phyloP scores from a whole-genome alignment of 371 early-diverging fungal species.

The Catenaria anguillulae region DNA sequence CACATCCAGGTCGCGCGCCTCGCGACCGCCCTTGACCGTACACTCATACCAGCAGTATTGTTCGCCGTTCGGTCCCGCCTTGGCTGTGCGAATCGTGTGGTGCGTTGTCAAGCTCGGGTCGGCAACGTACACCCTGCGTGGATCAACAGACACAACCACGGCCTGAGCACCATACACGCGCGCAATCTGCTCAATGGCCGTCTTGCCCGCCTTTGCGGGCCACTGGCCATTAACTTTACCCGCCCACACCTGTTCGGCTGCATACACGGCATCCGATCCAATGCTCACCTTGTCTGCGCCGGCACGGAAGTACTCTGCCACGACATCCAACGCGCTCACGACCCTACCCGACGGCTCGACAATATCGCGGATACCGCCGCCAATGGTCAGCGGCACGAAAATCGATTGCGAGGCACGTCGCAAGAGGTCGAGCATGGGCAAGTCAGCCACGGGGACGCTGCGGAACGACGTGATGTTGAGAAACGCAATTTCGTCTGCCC shows the following conservation, averaged over 20 bases:
- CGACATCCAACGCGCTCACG: conserved; percentile 68
- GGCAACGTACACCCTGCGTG: conserved; percentile 78
- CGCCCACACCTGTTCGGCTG: conserved; percentile 61
- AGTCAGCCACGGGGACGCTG: conserved; percentile 70
- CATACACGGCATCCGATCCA: conserved; percentile 94
- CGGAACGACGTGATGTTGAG: conserved; percentile 95
- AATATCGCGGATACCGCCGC: conserved; percentile 91
- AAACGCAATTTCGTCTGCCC: conserved; percentile 96
- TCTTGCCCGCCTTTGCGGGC: conserved; percentile 13
- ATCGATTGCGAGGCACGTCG: conserved; percentile 69
- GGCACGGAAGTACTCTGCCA: conserved; percentile 91
- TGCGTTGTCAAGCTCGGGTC: conserved; percentile 61
- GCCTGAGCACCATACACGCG: conserved; percentile 86
- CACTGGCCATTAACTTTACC: no score
- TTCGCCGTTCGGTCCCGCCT: conserved; percentile 80
- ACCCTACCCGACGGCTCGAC: conserved; percentile 59
- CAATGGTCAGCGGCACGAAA: conserved; percentile 95
- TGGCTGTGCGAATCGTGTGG: conserved; percentile 47
- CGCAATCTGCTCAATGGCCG: conserved; percentile 85
- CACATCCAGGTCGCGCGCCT: conserved; percentile 86
- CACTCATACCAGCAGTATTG: conserved; percentile 95
- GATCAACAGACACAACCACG: conserved; percentile 95
- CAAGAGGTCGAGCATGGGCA: conserved; percentile 89
- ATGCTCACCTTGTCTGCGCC: conserved; percentile 98
- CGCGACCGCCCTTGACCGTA: conserved; percentile 92